Conservation (phyloP, 352 stramenopile species). For the Phytophthora brassicae region DNA sequence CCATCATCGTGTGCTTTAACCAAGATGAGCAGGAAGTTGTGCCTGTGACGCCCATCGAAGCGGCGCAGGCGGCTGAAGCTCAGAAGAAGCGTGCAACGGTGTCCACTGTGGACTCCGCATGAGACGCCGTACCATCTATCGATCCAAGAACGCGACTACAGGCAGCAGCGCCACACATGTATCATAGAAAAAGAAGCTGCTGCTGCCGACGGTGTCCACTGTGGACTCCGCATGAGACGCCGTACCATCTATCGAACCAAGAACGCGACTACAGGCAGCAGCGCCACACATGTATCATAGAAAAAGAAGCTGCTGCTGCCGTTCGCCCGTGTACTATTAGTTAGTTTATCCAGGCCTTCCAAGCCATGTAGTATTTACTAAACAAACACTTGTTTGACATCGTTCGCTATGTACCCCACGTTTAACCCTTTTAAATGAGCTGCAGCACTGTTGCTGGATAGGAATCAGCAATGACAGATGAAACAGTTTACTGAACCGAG, state of each 20-base stretch:
- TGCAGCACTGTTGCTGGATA: constrained; percentile 4
- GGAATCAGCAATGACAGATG: constrained; percentile 3
- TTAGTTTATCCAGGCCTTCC: constrained; percentile 27
- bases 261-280: constrained; percentile 21
- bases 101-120: constrained; percentile 14
- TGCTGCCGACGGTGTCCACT: constrained; percentile 17
- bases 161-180: constrained; percentile 35
- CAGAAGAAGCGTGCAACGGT: constrained; percentile 33
- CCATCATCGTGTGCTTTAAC: constrained; percentile 80
- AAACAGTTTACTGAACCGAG: constrained; percentile 14
- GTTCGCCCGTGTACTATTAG: constrained; percentile 35
- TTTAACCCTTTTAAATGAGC: constrained; percentile 11
- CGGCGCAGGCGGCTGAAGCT: constrained; percentile 30
- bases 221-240: constrained; percentile 22
- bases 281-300: constrained; percentile 41
- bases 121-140: constrained; percentile 7
- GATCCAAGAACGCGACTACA: constrained; percentile 17
- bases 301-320: constrained; percentile 22
- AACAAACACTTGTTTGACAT: constrained; percentile 20
- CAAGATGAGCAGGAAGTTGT: constrained; percentile 43
- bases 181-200: constrained; percentile 30
- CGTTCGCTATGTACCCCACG: neutral
- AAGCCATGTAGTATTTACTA: constrained; percentile 34
- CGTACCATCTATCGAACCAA: constrained; percentile 5
- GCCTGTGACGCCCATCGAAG: constrained; percentile 40